These are phyloP conservation scores for Fusarium metavorans DNA, from an alignment of 2,329 filamentous ascomycete species.

Conservation along the genomic window DNA sequence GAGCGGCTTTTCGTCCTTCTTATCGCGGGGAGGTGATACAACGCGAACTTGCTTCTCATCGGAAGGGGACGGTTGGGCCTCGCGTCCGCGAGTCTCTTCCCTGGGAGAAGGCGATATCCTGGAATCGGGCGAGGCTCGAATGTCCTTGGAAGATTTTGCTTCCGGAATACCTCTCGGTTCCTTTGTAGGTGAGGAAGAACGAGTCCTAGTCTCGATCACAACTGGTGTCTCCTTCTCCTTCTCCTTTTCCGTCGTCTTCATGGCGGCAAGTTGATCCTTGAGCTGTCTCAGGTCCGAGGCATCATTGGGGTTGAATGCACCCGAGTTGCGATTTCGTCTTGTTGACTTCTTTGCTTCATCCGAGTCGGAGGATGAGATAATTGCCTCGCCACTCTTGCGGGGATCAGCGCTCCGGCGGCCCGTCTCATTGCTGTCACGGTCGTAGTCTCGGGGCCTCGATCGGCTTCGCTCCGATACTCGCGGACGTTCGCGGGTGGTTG, in stretches of 20 bases:
- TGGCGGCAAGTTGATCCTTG: slow-evolving; percentile 63
- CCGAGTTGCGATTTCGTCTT: slow-evolving; percentile 54
- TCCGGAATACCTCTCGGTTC: slow-evolving; percentile 26
- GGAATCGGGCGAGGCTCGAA: slow-evolving; percentile 24
- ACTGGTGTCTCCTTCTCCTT: slow-evolving; percentile 40
- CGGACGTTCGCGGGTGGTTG: slow-evolving; percentile 33
- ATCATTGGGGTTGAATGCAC: slow-evolving; percentile 66
- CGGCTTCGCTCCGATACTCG: slow-evolving; percentile 29
- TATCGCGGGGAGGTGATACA: slow-evolving; percentile 76
- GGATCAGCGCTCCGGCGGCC: slow-evolving; percentile 55
- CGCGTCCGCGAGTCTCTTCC: slow-evolving; percentile 57
- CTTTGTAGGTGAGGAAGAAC: slow-evolving; percentile 37
- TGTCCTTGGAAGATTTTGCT: slow-evolving; percentile 27
- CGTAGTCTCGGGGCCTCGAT: slow-evolving; percentile 36
- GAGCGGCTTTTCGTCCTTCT: slow-evolving; percentile 74
- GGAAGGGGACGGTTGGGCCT: slow-evolving; percentile 47
- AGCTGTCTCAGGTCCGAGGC: slow-evolving; percentile 62
- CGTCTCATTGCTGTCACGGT: slow-evolving; percentile 45
- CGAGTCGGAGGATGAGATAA: slow-evolving; percentile 53
- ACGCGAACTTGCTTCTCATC: slow-evolving; percentile 70
- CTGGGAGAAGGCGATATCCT: slow-evolving; percentile 28
- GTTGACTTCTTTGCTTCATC: slow-evolving; percentile 55
- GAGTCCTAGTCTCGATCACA: slow-evolving; percentile 39
- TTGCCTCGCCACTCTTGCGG: slow-evolving; percentile 52
- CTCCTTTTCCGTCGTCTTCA: slow-evolving; percentile 46